Base-by-base conservation (phyloP, 352 stramenopile species). In the Phytophthora agathidicida region DNA sequence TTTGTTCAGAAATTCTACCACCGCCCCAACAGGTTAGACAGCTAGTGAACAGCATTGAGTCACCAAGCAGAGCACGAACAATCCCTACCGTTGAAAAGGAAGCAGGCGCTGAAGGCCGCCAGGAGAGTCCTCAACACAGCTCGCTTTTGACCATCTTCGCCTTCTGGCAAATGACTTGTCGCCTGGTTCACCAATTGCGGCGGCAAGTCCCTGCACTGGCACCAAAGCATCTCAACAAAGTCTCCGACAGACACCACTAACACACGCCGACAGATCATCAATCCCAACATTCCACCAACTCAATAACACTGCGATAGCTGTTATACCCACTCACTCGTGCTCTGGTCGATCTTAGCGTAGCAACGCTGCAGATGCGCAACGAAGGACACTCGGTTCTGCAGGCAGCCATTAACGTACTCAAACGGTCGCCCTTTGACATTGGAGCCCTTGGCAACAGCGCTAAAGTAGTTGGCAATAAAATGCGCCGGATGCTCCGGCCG, bases 151-250 rank as follows among this genome's bases (percentile, higher is more conserved):
- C 62, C 65, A n/a, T 79, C 70, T 1, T 80, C 64, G 13, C 48
- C 54, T 28, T 75, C 62, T 2, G 54, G 45, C 11, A 88, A 23
- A 52, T 89, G 79, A 9, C 55, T 71, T 2, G 68, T 66, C 27
- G 73, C 62, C 24, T 82, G 77, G 17, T 67, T 55, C 36, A 89
- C 52, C 23, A 85, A 37, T 20, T 73, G 51, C 4, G 14, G 33
- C 5, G 80, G 73, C 16, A 89, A 53, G 48, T 89, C 75, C 32
- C 68, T 67, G 54, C 77, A 89, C 26, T 86, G 75, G 24, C 68
- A 80, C 75, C 56, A 73, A 4, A 89, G 27, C 51, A 89, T 67
- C 49, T 89, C 77, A 0, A 49, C 73, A 47, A 89, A 88, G 60
- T 89, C 77, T 14, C 75, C 80, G 1, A 70, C 65, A 7, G 77